A percentile compares a stretch with the other conserved stretches of the same genome.
These are phyloP conservation scores for Marasmius oreades DNA, from an alignment of 1,284 basidiomycete species.

Conservation along the genomic window DNA sequence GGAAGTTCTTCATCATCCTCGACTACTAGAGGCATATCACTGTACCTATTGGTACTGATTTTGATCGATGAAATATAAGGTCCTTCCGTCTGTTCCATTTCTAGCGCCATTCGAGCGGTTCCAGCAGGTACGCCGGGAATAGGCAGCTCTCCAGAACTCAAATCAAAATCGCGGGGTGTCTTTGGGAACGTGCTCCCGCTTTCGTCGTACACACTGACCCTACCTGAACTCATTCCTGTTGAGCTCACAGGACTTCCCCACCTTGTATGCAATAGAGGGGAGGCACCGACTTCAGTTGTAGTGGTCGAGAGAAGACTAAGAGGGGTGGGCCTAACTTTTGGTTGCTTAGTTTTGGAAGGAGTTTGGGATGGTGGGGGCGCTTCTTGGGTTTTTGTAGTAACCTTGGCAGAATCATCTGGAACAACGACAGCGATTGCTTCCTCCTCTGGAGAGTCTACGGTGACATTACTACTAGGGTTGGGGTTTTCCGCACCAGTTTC, in stretches of 20 bases:
- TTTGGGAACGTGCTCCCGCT: slow-evolving; percentile 10
- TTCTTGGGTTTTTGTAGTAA: background rate
- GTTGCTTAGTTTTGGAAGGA: slow-evolving; percentile 30
- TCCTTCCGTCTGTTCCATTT: slow-evolving; percentile 17
- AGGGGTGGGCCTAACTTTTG: slow-evolving; percentile 19
- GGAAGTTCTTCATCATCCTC: slow-evolving; percentile 40
- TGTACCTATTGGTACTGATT: slow-evolving; percentile 8
- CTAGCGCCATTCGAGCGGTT: slow-evolving; percentile 30
- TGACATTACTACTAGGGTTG: background rate
- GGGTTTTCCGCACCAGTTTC: background rate
- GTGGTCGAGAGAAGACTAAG: slow-evolving; percentile 2
- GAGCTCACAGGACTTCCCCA: slow-evolving; percentile 15
- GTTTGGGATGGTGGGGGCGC: background rate
- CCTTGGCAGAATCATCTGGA: background rate
- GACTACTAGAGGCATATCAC: slow-evolving; percentile 26
- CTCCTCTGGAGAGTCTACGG: background rate
- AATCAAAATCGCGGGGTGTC: background rate
- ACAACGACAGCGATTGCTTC: background rate
- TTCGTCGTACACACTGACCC: slow-evolving; percentile 11
- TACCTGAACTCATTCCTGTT: slow-evolving; percentile 9
- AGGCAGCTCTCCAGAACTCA: background rate
- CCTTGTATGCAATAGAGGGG: slow-evolving; percentile 19
- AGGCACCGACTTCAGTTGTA: slow-evolving; percentile 7
- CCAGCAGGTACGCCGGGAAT: slow-evolving; percentile 7
- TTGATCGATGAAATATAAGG: slow-evolving; percentile 1